Percentiles rank a stretch among this genome's conserved stretches.
Evolutionary conservation across 2,329 filamentous ascomycete genomes (phyloP).

Genomic region (Alternaria viburni): DNA sequence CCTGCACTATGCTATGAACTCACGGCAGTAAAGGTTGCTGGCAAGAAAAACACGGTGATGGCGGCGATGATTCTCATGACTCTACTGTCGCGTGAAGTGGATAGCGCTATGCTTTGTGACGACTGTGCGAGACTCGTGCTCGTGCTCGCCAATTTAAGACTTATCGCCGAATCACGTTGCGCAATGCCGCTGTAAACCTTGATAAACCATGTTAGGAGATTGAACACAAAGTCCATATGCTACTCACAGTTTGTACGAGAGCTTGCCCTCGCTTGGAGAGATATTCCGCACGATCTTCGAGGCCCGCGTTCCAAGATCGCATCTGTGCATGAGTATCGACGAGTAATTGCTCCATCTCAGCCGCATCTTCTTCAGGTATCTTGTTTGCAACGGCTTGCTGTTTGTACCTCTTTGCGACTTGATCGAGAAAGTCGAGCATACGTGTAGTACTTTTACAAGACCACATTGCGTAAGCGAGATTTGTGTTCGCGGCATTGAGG

Average conservation of each 20-base stretch:
- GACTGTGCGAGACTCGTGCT: slow-evolving; percentile 17
- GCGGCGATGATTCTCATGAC: slow-evolving; percentile 31
- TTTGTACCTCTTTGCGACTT: slow-evolving; percentile 12
- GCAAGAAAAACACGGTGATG: slow-evolving; percentile 34
- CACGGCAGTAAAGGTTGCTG: slow-evolving; percentile 32
- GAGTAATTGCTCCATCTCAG: background rate
- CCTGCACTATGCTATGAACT: background rate
- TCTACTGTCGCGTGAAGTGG: slow-evolving; percentile 23
- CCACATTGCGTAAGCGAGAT: slow-evolving; percentile 9
- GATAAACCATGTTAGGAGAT: too few species aligned
- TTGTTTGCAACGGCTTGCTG: slow-evolving; percentile 5
- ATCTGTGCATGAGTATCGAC: slow-evolving; percentile 11
- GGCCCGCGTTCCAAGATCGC: slow-evolving; percentile 13
- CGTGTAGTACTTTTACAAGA: slow-evolving; percentile 10
- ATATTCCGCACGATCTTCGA: slow-evolving; percentile 23
- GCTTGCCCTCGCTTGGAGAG: slow-evolving; percentile 20
- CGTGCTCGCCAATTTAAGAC: background rate
- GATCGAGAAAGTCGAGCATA: slow-evolving; percentile 18
- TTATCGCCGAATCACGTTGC: slow-evolving; percentile 25
- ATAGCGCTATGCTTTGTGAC: slow-evolving; percentile 19
- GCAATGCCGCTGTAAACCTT: slow-evolving; percentile 26
- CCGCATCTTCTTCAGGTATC: too few species aligned
- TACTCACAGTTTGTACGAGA: slow-evolving; percentile 14
- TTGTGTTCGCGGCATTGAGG: slow-evolving; percentile 11
- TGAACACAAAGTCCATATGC: too few species aligned